phyloP scores from a whole-genome alignment of 2,329 filamentous ascomycete species.

The Hypoxylon sp. region DNA sequence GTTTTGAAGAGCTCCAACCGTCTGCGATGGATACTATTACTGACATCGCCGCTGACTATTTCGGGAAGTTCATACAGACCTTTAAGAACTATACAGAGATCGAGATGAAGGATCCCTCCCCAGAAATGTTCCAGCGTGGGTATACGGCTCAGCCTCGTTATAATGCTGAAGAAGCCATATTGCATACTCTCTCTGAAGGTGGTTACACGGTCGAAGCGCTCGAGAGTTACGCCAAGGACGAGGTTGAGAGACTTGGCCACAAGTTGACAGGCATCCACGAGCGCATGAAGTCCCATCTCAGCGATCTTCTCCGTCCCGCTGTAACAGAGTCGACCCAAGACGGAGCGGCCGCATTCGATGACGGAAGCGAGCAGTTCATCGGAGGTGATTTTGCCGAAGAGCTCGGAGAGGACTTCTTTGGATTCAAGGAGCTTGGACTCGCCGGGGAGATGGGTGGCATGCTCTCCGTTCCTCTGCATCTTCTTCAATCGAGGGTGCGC shows the following conservation, averaged over 20 bases:
- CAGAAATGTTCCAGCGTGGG: constrained; percentile 58
- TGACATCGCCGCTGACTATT: constrained; percentile 90
- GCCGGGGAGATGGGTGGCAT: constrained; percentile 92
- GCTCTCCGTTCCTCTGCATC: constrained; percentile 91
- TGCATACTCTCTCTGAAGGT: constrained; percentile 88
- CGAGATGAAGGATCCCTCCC: constrained; percentile 77
- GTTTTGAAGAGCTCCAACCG: constrained; percentile 97
- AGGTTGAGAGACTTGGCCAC: constrained; percentile 85
- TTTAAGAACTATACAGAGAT: constrained; percentile 87
- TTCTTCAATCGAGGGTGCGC: constrained; percentile 91
- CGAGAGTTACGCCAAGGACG: constrained; percentile 91
- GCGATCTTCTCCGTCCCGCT: constrained; percentile 93
- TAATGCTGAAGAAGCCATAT: constrained; percentile 85
- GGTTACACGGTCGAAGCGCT: constrained; percentile 86
- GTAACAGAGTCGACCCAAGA: constrained; percentile 85
- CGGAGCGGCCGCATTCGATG: constrained; percentile 89
- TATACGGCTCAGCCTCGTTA: constrained; percentile 74
- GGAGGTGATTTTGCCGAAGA: constrained; percentile 98
- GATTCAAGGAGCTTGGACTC: constrained; percentile 94
- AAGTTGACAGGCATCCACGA: constrained; percentile 91
- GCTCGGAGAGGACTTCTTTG: constrained; percentile 98
- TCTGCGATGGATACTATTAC: constrained; percentile 92
- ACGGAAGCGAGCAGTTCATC: constrained; percentile 96
- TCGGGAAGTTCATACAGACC: constrained; percentile 84
- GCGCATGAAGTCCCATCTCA: constrained; percentile 91